Conservation (phyloP, 768 basidiomycete genomes). For the Lentinula edodes region DNA sequence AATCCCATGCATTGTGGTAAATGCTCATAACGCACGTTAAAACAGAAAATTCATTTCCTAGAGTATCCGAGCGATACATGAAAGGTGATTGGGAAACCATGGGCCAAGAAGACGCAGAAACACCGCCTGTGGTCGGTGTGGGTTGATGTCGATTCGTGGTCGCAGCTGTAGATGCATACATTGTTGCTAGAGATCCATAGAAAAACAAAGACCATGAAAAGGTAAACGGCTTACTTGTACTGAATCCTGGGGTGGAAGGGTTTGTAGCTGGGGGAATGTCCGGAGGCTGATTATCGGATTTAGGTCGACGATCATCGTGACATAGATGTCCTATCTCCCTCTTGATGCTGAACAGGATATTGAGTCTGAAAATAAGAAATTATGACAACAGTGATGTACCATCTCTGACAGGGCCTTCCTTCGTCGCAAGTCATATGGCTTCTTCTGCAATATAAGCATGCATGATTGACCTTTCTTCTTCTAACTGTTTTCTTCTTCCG, state of each 20-base stretch:
- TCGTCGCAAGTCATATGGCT: slow-evolving; percentile 94
- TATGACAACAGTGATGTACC: slow-evolving; percentile 40
- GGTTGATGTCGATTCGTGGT: slow-evolving; percentile 9
- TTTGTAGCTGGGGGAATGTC: not conserved
- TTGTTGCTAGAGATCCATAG: slow-evolving; percentile 21
- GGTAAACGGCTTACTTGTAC: not conserved
- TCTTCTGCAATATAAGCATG: slow-evolving; percentile 87
- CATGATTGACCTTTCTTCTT: slow-evolving; percentile 85
- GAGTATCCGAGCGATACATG: slow-evolving; percentile 65
- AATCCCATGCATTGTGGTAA: slow-evolving; percentile 4
- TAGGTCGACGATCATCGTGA: slow-evolving; percentile 75
- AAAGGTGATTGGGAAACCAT: slow-evolving; percentile 45
- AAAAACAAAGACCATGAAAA: not conserved
- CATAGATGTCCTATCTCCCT: slow-evolving; percentile 95
- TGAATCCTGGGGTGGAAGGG: not conserved
- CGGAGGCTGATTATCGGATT: slow-evolving; percentile 26
- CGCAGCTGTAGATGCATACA: slow-evolving; percentile 27
- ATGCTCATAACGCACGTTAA: slow-evolving; percentile 51
- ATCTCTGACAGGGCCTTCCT: slow-evolving; percentile 86
- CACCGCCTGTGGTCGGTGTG: not conserved
- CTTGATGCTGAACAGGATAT: slow-evolving; percentile 62
- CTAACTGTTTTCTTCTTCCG: slow-evolving; percentile 54
- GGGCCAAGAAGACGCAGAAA: slow-evolving; percentile 43
- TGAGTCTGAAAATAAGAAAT: not conserved
- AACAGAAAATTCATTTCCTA: slow-evolving; percentile 80